Percentiles rank a stretch among this genome's conserved stretches.
These are phyloP conservation scores for Saturnispora saitoi DNA, from an alignment of 805 yeast genomes.

Conservation along the genomic window DNA sequence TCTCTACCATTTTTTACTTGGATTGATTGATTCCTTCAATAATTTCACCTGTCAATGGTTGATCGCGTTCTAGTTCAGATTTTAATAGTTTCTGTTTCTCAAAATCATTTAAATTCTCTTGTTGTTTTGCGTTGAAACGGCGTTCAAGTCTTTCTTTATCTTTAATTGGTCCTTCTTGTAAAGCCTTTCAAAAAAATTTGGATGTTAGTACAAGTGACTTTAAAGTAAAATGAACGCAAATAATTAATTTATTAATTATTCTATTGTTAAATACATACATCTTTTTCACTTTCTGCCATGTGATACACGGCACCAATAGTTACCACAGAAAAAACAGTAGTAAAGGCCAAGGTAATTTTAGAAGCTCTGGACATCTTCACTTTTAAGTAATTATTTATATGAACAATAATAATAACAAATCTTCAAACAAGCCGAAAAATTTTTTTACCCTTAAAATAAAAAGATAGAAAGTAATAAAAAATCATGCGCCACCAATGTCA, in stretches of 20 bases:
- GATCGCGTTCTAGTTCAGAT: constrained; percentile 47
- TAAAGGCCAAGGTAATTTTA: constrained; percentile 58
- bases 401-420: no score
- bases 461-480: no score
- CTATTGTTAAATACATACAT: constrained; percentile 29
- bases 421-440: no score
- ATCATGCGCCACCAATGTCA: no score
- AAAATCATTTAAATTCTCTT: constrained; percentile 58
- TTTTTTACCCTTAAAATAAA: no score
- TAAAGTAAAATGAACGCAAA: neutral
- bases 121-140: constrained; percentile 31
- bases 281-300: constrained; percentile 62
- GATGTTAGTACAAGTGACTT: no score
- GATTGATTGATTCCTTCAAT: constrained; percentile 32
- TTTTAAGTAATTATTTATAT: neutral
- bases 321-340: constrained; percentile 46
- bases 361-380: constrained; percentile 67
- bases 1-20: neutral
- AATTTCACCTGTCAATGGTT: constrained; percentile 54
- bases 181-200: constrained; percentile 31
- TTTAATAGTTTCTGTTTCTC: constrained; percentile 52
- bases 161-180: constrained; percentile 77
- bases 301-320: constrained; percentile 63
- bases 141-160: constrained; percentile 62
- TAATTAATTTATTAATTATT: neutral